phyloP scores from a whole-genome alignment of 768 basidiomycete species.

The Pholiota conissans region DNA sequence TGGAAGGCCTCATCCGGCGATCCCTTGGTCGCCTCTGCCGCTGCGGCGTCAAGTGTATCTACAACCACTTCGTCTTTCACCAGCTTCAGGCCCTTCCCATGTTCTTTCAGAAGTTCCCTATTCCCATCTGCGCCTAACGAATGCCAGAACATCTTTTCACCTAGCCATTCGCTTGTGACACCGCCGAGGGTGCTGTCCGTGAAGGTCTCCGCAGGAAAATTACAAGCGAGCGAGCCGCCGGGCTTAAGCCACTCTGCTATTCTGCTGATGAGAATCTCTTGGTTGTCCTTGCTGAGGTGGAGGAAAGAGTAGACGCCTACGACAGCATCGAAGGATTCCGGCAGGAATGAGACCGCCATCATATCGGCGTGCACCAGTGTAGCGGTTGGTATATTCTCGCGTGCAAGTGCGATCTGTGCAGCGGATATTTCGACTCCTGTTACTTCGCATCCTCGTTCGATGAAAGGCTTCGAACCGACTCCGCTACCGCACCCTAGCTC shows the following conservation, averaged over 20 bases:
- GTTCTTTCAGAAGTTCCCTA: not conserved
- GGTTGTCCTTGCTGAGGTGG: not conserved
- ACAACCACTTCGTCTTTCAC: constrained; percentile 3
- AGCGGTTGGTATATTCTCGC: not conserved
- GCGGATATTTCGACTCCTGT: constrained; percentile 8
- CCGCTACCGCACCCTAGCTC: constrained; percentile 9
- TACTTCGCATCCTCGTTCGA: not conserved
- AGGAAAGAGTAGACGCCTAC: constrained; percentile 2
- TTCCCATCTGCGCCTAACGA: constrained; percentile 1
- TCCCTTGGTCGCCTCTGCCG: not conserved
- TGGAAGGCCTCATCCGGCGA: not conserved
- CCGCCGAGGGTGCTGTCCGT: not conserved
- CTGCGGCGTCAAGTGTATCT: not conserved
- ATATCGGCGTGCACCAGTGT: constrained; percentile 5
- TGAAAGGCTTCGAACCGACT: not conserved
- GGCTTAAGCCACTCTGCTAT: constrained; percentile 1
- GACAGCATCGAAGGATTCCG: constrained; percentile 3
- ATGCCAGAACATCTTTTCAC: constrained; percentile 3
- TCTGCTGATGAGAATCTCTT: not conserved
- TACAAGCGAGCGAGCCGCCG: not conserved
- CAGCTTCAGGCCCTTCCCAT: not conserved
- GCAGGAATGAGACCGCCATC: not conserved
- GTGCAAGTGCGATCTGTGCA: constrained; percentile 4
- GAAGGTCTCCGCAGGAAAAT: not conserved
- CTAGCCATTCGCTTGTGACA: not conserved